Conservation (phyloP, 371 early-diverging fungal species). For the Mortierella sp. region DNA sequence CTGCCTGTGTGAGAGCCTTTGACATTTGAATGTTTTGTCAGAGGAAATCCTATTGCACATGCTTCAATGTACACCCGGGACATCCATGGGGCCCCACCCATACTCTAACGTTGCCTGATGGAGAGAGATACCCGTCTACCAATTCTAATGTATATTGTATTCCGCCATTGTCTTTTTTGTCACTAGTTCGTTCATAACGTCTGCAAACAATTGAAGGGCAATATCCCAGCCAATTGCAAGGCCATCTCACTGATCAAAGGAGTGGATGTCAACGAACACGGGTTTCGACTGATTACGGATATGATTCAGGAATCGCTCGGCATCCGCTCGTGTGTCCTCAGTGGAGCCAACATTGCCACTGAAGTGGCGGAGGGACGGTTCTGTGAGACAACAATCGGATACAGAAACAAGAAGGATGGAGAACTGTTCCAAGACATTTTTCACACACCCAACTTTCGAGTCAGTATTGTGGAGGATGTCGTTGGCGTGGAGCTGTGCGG, state of each 20-base stretch:
- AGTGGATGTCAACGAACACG: constrained; percentile 79
- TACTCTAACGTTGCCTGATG: too few relatives aligned
- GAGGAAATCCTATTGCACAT: too few relatives aligned
- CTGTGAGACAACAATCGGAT: constrained; percentile 97
- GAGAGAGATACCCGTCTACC: neutral
- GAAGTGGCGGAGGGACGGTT: constrained; percentile 96
- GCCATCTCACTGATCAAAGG: constrained; percentile 98
- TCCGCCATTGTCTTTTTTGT: neutral
- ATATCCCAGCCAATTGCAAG: constrained; percentile 74
- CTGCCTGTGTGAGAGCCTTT: too few relatives aligned
- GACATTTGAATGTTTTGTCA: too few relatives aligned
- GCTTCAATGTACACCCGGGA: too few relatives aligned
- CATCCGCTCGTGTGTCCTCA: constrained; percentile 86
- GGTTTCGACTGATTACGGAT: constrained; percentile 88
- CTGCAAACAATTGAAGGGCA: constrained; percentile 82
- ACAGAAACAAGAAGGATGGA: constrained; percentile 75
- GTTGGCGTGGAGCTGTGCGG: constrained; percentile 98
- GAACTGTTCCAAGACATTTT: constrained; percentile 83
- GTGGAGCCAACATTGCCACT: constrained; percentile 99
- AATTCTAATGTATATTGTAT: too few relatives aligned
- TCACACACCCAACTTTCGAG: constrained; percentile 88
- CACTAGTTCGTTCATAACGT: constrained; percentile 84
- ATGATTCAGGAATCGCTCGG: constrained; percentile 82
- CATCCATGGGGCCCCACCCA: too few relatives aligned
- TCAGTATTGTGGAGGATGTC: constrained; percentile 86